A percentile compares a stretch with the other conserved stretches of the same genome.
These are phyloP conservation scores for Graphium sp. DNA, from an alignment of 2,329 filamentous ascomycete genomes.

Conservation along the genomic window DNA sequence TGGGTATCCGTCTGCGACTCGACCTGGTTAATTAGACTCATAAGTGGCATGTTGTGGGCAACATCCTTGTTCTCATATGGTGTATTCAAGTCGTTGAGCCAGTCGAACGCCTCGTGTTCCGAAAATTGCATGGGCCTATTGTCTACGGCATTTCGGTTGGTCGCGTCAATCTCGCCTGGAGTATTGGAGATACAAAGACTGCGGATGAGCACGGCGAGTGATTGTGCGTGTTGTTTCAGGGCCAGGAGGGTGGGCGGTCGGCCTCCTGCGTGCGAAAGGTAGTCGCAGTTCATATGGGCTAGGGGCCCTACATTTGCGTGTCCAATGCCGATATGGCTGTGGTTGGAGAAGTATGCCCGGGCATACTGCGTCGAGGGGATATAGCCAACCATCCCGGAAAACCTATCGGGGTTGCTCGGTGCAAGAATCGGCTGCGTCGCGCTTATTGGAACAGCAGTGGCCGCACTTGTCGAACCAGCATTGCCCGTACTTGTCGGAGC, in stretches of 20 bases:
- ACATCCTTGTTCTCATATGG: conserved; percentile 31
- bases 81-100: conserved; percentile 29
- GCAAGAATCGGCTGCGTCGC: no score
- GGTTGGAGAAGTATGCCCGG: conserved; percentile 10
- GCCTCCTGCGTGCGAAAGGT: conserved; percentile 31
- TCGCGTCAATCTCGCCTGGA: conserved; percentile 12
- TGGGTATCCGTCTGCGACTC: conserved; percentile 20
- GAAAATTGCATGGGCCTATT: conserved; percentile 16
- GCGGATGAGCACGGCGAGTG: conserved; percentile 34
- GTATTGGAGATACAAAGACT: conserved; percentile 22
- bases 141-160: conserved; percentile 4
- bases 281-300: conserved; percentile 35
- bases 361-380: conserved; percentile 12
- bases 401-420: background rate
- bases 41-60: conserved; percentile 27
- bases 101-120: conserved; percentile 36
- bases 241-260: conserved; percentile 34
- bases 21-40: conserved; percentile 26
- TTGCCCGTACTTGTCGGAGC: no score
- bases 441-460: no score
- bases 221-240: conserved; percentile 43
- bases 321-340: no score
- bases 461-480: no score
- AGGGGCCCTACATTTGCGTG: conserved; percentile 11
- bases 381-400: conserved; percentile 1